These are phyloP conservation scores for Candida dubliniensis DNA, from an alignment of 1,139 yeast species.

Conservation along the genomic window DNA sequence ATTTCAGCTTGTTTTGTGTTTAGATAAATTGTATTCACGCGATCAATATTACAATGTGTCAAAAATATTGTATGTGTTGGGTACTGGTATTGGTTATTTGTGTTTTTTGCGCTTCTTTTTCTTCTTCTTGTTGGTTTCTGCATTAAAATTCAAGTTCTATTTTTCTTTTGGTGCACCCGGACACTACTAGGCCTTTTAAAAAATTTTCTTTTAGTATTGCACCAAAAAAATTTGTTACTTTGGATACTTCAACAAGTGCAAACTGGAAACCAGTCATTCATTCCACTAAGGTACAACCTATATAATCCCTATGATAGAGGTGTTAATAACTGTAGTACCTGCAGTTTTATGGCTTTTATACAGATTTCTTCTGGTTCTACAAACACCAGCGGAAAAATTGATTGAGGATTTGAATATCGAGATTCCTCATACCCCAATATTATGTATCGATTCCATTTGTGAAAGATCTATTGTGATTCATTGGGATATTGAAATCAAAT, in stretches of 20 bases:
- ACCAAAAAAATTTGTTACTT: not conserved
- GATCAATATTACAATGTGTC: not conserved
- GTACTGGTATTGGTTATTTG: too few species aligned
- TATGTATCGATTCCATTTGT: constrained; percentile 41
- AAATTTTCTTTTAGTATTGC: not conserved
- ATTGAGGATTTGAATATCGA: constrained; percentile 40
- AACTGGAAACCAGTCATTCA: not conserved
- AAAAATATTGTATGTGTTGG: not conserved
- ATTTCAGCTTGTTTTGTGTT: not conserved
- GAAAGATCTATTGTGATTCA: constrained; percentile 35
- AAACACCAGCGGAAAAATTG: constrained; percentile 39
- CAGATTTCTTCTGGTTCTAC: constrained; percentile 37
- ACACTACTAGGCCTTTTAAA: not conserved
- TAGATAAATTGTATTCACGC: not conserved
- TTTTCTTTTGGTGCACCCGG: not conserved
- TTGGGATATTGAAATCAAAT: constrained; percentile 40
- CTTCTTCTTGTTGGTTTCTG: too few species aligned
- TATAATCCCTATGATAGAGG: constrained; percentile 32
- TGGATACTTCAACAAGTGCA: not conserved
- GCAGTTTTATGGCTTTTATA: constrained; percentile 44
- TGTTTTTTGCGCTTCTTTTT: too few species aligned
- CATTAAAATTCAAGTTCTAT: not conserved
- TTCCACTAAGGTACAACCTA: not conserved
- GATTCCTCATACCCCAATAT: constrained; percentile 42
- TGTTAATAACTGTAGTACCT: constrained; percentile 43